Conservation (phyloP, 306 rosid species). For the Citrullus colocynthis region DNA sequence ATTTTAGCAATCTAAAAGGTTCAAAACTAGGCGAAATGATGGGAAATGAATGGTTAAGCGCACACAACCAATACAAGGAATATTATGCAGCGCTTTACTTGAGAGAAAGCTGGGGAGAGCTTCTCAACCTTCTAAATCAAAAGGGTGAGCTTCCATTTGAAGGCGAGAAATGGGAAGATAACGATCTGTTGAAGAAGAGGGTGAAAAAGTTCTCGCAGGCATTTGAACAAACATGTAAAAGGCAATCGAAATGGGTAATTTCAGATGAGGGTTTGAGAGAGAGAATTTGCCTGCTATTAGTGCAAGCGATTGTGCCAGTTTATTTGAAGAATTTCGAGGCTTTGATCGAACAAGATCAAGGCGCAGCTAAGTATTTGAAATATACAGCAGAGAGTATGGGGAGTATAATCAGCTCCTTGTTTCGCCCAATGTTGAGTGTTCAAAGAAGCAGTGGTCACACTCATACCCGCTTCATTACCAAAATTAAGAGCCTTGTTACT, state of each 20-base stretch:
- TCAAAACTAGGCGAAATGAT: conserved; percentile 55
- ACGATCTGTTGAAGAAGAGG: conserved; percentile 29
- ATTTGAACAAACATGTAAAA: conserved; percentile 46
- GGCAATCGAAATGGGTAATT: conserved; percentile 57
- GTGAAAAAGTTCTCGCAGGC: conserved; percentile 42
- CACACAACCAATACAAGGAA: conserved; percentile 71
- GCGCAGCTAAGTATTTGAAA: conserved; percentile 35
- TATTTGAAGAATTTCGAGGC: conserved; percentile 38
- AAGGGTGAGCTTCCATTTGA: conserved; percentile 22
- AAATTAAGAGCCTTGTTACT: conserved; percentile 26
- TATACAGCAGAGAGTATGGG: conserved; percentile 40
- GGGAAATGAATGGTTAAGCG: conserved; percentile 75
- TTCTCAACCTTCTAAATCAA: conserved; percentile 21
- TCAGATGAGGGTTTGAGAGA: conserved; percentile 41
- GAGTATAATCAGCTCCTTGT: conserved; percentile 42
- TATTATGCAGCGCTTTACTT: conserved; percentile 65
- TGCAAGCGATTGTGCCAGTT: conserved; percentile 51
- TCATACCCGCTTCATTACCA: conserved; percentile 26
- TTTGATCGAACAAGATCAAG: conserved; percentile 38
- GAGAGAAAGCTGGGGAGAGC: conserved; percentile 68
- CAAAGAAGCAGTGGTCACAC: conserved; percentile 15
- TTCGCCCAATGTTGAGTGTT: conserved; percentile 33
- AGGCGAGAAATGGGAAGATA: conserved; percentile 6
- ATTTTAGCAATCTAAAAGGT: conserved; percentile 51
- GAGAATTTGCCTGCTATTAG: conserved; percentile 42